phyloP scores from a whole-genome alignment of 2,329 filamentous ascomycete species.

The Tolypocladium guangdongense region DNA sequence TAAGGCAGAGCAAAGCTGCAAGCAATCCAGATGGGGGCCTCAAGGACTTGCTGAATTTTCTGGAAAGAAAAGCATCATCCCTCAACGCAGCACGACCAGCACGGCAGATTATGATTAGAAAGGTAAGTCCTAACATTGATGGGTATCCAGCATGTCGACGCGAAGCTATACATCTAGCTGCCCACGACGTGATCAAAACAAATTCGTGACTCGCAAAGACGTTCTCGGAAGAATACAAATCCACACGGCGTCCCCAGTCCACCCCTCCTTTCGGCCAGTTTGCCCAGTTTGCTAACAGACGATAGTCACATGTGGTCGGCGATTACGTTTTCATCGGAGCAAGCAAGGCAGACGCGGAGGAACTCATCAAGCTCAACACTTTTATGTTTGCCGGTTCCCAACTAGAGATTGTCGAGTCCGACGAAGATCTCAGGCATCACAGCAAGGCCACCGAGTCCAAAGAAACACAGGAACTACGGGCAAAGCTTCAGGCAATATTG shows the following conservation, averaged over 20 bases:
- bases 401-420: slow-evolving; percentile 43
- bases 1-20: slow-evolving; percentile 58
- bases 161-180: background rate
- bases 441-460: slow-evolving; percentile 35
- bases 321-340: slow-evolving; percentile 59
- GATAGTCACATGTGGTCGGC: slow-evolving; percentile 58
- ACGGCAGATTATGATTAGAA: slow-evolving; percentile 55
- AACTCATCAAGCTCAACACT: slow-evolving; percentile 56
- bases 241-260: background rate
- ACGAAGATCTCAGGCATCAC: slow-evolving; percentile 24
- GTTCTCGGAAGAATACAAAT: background rate
- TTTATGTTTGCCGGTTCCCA: slow-evolving; percentile 56
- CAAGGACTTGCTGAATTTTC: slow-evolving; percentile 52
- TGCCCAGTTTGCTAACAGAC: slow-evolving; percentile 51
- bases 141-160: slow-evolving; percentile 5
- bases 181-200: background rate
- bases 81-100: slow-evolving; percentile 31
- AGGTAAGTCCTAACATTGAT: slow-evolving; percentile 53
- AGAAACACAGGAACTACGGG: slow-evolving; percentile 49
- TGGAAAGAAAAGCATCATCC: slow-evolving; percentile 58
- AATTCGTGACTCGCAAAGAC: background rate
- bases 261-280: background rate
- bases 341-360: slow-evolving; percentile 50
- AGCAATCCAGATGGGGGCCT: slow-evolving; percentile 56
- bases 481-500: slow-evolving; percentile 60